Evolutionary conservation across 768 basidiomycete genomes (phyloP).

Genomic region (Lactarius deliciosus): DNA sequence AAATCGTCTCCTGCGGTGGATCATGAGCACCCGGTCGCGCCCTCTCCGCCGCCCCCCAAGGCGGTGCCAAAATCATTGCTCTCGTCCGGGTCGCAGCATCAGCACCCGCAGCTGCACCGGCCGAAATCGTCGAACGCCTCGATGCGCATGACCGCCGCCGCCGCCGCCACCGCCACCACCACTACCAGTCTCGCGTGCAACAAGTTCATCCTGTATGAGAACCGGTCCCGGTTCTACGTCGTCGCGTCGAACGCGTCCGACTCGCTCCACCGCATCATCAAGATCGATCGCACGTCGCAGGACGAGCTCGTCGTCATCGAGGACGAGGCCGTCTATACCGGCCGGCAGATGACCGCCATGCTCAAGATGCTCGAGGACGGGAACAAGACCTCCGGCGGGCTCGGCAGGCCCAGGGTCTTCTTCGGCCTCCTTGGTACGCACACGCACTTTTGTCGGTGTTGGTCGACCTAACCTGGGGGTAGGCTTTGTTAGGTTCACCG

Average conservation of each 20-base stretch:
- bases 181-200: constrained; percentile 45
- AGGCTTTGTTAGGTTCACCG: constrained; percentile 94
- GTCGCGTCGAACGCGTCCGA: constrained; percentile 89
- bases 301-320: constrained; percentile 77
- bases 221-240: constrained; percentile 85
- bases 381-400: constrained; percentile 82
- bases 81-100: neutral
- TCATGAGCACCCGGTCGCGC: neutral
- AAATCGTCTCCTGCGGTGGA: constrained; percentile 3
- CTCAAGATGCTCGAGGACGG: constrained; percentile 96
- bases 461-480: neutral
- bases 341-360: constrained; percentile 86
- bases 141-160: neutral
- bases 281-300: constrained; percentile 85
- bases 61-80: neutral
- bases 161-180: neutral
- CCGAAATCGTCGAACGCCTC: neutral
- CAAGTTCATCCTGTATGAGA: constrained; percentile 94
- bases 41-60: constrained; percentile 5
- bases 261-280: constrained; percentile 86
- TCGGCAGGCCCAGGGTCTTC: constrained; percentile 75
- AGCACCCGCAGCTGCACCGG: neutral
- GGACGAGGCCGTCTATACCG: constrained; percentile 85
- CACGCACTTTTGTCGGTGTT: neutral
- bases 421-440: constrained; percentile 78